Conservation (phyloP, 2,329 filamentous ascomycete species). For the Chaetomiaceae sp. region DNA sequence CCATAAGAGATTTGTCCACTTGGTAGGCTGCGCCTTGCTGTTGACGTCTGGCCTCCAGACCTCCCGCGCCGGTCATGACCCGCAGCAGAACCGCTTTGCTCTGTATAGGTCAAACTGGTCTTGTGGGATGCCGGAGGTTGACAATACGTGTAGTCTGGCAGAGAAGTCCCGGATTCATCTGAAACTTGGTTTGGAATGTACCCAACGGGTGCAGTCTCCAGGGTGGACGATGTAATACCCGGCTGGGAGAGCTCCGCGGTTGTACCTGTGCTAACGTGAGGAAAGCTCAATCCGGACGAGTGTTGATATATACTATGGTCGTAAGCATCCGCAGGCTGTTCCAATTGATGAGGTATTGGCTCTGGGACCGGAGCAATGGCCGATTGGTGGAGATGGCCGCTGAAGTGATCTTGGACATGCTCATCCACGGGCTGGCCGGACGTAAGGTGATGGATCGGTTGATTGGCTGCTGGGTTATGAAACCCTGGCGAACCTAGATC, state of each 20-base stretch:
- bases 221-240: conserved; percentile 3
- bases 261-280: not conserved
- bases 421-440: not conserved
- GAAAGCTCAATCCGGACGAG: conserved; percentile 17
- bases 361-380: conserved; percentile 7
- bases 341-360: conserved; percentile 9
- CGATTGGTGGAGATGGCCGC: conserved; percentile 17
- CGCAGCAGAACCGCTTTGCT: conserved; percentile 8
- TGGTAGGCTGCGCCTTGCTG: conserved; percentile 17
- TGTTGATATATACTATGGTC: conserved; percentile 17
- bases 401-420: conserved; percentile 16
- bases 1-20: conserved; percentile 9
- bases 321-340: conserved; percentile 14
- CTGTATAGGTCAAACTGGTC: conserved; percentile 8
- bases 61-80: conserved; percentile 7
- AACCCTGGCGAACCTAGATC: conserved; percentile 23
- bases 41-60: not conserved
- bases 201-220: conserved; percentile 11
- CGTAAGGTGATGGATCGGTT: not conserved
- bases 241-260: conserved; percentile 8
- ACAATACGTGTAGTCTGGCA: conserved; percentile 14
- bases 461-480: conserved; percentile 1
- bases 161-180: conserved; percentile 5
- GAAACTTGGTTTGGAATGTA: conserved; percentile 10
- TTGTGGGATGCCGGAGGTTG: conserved; percentile 9